Conservation (phyloP, 2,329 filamentous ascomycete species). For the Pseudopyricularia javanii region DNA sequence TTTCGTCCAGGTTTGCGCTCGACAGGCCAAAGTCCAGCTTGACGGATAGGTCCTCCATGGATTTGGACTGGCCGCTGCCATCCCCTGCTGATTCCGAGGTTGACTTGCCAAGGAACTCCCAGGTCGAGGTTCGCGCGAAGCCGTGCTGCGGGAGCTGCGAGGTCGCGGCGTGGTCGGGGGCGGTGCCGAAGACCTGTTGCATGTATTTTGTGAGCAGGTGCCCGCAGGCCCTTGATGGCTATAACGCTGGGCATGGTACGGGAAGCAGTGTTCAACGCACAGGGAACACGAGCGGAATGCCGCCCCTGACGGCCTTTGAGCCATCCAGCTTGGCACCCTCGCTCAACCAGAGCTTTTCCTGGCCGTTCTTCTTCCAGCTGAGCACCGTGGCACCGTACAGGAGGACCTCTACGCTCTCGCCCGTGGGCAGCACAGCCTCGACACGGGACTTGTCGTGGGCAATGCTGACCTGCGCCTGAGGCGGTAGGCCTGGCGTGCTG, state of each 20-base stretch:
- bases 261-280: slow-evolving; percentile 50
- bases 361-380: slow-evolving; percentile 74
- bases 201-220: too few relatives aligned
- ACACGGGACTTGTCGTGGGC: slow-evolving; percentile 60
- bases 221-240: too few relatives aligned
- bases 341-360: slow-evolving; percentile 80
- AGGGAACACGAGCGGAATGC: slow-evolving; percentile 86
- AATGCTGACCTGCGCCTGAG: slow-evolving; percentile 65
- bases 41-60: slow-evolving; percentile 50
- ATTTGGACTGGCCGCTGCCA: slow-evolving; percentile 22
- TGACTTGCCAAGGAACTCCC: slow-evolving; percentile 90
- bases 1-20: slow-evolving; percentile 54
- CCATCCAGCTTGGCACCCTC: slow-evolving; percentile 73
- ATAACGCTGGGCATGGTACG: too few relatives aligned
- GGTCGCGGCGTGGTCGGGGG: slow-evolving; percentile 59
- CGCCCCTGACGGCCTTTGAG: slow-evolving; percentile 78
- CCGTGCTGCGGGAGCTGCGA: slow-evolving; percentile 80
- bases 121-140: slow-evolving; percentile 78
- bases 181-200: slow-evolving; percentile 71
- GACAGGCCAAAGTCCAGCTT: slow-evolving; percentile 95
- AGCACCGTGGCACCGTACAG: slow-evolving; percentile 88
- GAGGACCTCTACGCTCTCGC: slow-evolving; percentile 74
- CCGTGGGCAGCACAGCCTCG: slow-evolving; percentile 69
- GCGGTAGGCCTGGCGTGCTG: slow-evolving; percentile 59
- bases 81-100: slow-evolving; percentile 44